These are phyloP conservation scores for Calycina marina DNA, from an alignment of 2,329 filamentous ascomycete genomes.

Conservation along the genomic window DNA sequence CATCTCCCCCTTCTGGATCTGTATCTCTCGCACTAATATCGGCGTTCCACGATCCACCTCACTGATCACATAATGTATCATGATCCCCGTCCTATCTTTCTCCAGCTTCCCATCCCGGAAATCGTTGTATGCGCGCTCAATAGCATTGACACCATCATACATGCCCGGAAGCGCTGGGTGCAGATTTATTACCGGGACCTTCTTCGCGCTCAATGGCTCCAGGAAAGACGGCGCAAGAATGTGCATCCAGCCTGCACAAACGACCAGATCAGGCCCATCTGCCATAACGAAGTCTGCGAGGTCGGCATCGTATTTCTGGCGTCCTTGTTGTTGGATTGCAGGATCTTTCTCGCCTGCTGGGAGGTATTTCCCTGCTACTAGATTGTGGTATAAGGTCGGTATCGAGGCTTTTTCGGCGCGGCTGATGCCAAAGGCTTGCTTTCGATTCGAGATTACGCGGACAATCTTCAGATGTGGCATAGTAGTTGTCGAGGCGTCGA, in stretches of 20 bases:
- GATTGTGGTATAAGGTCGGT: conserved; percentile 50
- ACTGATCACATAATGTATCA: conserved; percentile 73
- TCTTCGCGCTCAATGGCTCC: conserved; percentile 36
- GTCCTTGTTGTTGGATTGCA: conserved; percentile 31
- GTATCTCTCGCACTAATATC: conserved; percentile 56
- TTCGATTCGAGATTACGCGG: conserved; percentile 52
- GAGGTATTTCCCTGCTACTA: conserved; percentile 35
- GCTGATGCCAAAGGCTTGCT: conserved; percentile 47
- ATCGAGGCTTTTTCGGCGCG: conserved; percentile 44
- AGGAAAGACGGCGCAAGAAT: conserved; percentile 49
- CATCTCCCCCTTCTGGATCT: conserved; percentile 47
- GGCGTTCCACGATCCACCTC: conserved; percentile 71
- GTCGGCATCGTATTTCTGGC: conserved; percentile 50
- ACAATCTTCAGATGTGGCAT: conserved; percentile 33
- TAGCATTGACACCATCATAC: conserved; percentile 66
- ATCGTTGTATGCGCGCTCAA: conserved; percentile 62
- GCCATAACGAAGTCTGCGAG: conserved; percentile 43
- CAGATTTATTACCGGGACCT: conserved; percentile 50
- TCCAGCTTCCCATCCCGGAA: conserved; percentile 50
- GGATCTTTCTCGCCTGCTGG: conserved; percentile 24
- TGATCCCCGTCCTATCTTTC: conserved; percentile 60
- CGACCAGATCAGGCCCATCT: conserved; percentile 41
- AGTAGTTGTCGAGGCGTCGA: conserved; percentile 29
- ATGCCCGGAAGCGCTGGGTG: conserved; percentile 53
- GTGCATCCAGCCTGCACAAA: conserved; percentile 59